phyloP scores from a whole-genome alignment of 1,284 basidiomycete species.

The Trametes versicolor region DNA sequence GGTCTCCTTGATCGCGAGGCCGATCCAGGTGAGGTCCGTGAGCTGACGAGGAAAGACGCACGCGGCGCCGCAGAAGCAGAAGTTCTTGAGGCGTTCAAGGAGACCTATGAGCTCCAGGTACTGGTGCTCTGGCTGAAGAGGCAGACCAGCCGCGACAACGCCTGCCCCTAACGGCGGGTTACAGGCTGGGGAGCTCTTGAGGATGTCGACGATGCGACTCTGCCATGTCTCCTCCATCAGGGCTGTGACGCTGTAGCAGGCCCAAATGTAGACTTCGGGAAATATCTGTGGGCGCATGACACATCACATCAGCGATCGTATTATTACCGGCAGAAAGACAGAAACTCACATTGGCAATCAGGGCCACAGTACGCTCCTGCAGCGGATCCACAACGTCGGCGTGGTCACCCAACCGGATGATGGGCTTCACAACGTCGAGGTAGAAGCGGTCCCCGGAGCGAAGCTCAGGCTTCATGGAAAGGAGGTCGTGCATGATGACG shows the following conservation, averaged over 20 bases:
- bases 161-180: too few relatives aligned
- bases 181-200: not conserved
- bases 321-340: not conserved
- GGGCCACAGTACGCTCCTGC: not conserved
- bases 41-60: too few relatives aligned
- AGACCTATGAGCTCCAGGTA: not conserved
- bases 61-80: too few relatives aligned
- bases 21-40: too few relatives aligned
- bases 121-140: not conserved
- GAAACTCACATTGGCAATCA: not conserved
- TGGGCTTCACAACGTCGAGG: not conserved
- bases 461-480: not conserved
- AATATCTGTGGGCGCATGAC: not conserved
- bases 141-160: too few relatives aligned
- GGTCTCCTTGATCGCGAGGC: too few relatives aligned
- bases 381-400: not conserved
- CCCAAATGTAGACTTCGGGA: conserved; percentile 1
- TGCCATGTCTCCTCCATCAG: not conserved
- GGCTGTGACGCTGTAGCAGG: not conserved
- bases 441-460: not conserved
- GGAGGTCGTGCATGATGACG: not conserved
- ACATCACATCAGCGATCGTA: too few relatives aligned
- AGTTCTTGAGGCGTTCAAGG: not conserved
- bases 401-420: not conserved
- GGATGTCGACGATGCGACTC: not conserved